phyloP scores from a whole-genome alignment of 2,329 filamentous ascomycete genomes.

The Fusarium armeniacum region DNA sequence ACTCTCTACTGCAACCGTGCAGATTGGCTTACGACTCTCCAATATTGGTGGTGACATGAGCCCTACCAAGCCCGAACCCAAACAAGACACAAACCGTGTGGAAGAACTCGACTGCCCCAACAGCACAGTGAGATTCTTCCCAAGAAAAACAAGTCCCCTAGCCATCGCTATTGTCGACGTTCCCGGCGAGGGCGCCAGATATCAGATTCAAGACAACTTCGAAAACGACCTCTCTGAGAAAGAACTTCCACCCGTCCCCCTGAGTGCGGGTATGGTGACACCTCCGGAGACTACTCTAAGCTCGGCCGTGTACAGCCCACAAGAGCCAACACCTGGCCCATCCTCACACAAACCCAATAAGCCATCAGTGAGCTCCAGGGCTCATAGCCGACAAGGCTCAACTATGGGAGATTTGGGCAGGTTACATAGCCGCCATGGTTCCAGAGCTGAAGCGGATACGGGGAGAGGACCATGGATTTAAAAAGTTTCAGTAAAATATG shows the following conservation, averaged over 20 bases:
- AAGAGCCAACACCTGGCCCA: conserved; percentile 34
- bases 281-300: conserved; percentile 59
- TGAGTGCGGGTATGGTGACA: conserved; percentile 38
- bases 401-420: conserved; percentile 27
- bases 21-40: conserved; percentile 78
- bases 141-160: conserved; percentile 46
- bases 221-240: conserved; percentile 51
- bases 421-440: conserved; percentile 39
- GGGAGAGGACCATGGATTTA: conserved; percentile 41
- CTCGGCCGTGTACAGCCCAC: conserved; percentile 66
- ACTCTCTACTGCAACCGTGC: conserved; percentile 76
- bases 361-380: conserved; percentile 37
- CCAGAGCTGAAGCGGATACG: conserved; percentile 19
- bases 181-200: conserved; percentile 44
- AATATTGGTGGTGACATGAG: conserved; percentile 67
- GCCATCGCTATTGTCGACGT: conserved; percentile 49
- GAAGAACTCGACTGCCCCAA: conserved; percentile 57
- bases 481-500: conserved; percentile 11
- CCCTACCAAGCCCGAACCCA: conserved; percentile 44
- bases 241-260: conserved; percentile 56
- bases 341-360: conserved; percentile 40
- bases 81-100: conserved; percentile 51
- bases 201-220: conserved; percentile 43
- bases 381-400: conserved; percentile 40
- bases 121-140: conserved; percentile 32